Base-by-base conservation (phyloP, 106 monocot genomes). In the Iris macrosiphon region DNA sequence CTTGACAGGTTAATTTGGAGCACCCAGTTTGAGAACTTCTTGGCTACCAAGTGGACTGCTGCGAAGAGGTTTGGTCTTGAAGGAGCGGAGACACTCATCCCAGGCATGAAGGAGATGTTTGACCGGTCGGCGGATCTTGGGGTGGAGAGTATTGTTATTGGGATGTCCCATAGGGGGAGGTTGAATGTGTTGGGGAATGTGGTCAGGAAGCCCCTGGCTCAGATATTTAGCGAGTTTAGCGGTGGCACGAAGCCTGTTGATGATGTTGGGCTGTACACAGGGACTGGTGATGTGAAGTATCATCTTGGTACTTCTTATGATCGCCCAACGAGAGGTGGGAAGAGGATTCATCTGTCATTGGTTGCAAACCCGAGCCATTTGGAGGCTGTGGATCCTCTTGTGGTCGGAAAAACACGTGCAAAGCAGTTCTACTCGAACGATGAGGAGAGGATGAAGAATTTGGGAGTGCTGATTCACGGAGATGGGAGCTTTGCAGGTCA, bases 401-500 rank as follows among this genome's bases (percentile, higher is more conserved):
- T 88, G 9, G 25, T 73, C 39, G 83, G 88, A 12, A 89, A 89
- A 65, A 83, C 83, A 30, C 48, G 88, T 7, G 88, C 73, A 3
- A 89, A 89, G 51, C 88, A 89, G 42, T 89, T 67, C 58, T 77
- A 89, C 49, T 77, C 79, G 6, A 73, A 72, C 61, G 88, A 89
- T 64, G 22, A 29, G 60, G 83, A 79, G 2, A 69, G 88, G 55
- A 89, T 61, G 0, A 83, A 79, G 51, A 75, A 82, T 45, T 15
- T 83, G 73, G 88, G 70, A 40, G 40, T 89, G 6, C 44, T 89
- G 55, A 67, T 89, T 14, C 83, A 89, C 64, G 88, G 83, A 45
- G 88, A 89, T 83, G 88, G 88, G 56, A 89, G 88, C 65, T 89
- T 89, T 61, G 79, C 88, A 30, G 88, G 83, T 9, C 88, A 89